Evolutionary conservation across 352 stramenopile genomes (phyloP).

Genomic region (Peronospora destructor): DNA sequence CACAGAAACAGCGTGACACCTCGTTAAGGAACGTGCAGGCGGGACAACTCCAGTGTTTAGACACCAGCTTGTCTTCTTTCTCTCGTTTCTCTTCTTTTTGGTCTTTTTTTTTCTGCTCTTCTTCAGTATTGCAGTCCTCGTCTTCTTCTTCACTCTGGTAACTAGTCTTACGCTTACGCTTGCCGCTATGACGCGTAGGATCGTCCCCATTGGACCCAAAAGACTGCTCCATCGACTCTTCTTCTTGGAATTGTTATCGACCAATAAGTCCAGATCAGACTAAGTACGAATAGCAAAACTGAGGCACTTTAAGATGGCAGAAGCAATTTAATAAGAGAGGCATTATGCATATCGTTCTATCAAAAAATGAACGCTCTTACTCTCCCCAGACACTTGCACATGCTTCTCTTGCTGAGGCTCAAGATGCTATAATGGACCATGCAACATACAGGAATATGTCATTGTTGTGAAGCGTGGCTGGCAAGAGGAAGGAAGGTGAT

Average conservation of each 20-base stretch:
- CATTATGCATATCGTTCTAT: neutral
- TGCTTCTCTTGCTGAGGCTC: too few relatives aligned
- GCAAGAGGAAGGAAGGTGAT: too few relatives aligned
- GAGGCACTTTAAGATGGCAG: neutral
- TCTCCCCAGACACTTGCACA: neutral
- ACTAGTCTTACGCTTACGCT: conserved; percentile 31
- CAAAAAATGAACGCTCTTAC: neutral
- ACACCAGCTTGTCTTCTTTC: conserved; percentile 7
- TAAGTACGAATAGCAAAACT: neutral
- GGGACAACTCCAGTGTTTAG: conserved; percentile 49
- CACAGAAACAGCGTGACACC: conserved; percentile 46
- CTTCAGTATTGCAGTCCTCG: conserved; percentile 1
- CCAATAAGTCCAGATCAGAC: neutral
- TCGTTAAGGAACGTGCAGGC: conserved; percentile 74
- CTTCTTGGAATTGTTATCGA: neutral
- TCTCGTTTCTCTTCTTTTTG: conserved; percentile 12
- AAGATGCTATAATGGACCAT: too few relatives aligned
- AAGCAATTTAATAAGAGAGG: neutral
- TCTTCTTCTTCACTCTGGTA: conserved; percentile 14
- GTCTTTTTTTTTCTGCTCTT: conserved; percentile 5
- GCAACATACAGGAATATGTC: too few relatives aligned
- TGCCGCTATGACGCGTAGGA: conserved; percentile 26
- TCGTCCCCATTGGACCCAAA: conserved; percentile 8
- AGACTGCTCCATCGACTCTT: conserved; percentile 20
- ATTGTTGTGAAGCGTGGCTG: too few relatives aligned